Evolutionary conservation across 805 yeast species (phyloP).

Genomic region (Cyberlindnera sargentensis): DNA sequence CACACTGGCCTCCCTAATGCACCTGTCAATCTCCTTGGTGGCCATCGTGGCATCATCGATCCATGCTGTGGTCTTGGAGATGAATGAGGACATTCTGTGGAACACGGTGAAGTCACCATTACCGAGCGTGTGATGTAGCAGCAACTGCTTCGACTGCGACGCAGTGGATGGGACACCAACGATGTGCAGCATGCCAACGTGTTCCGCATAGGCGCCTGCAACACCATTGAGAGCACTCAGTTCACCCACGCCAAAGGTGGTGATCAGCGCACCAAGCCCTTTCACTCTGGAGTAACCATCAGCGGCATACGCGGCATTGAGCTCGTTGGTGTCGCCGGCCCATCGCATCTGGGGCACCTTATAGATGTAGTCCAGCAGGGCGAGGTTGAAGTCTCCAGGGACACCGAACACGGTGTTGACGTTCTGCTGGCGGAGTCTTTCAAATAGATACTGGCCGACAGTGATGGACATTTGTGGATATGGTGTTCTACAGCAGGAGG

Average conservation of each 20-base stretch:
- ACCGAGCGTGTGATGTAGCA: slow-evolving; percentile 80
- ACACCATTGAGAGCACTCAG: slow-evolving; percentile 79
- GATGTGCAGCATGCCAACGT: slow-evolving; percentile 73
- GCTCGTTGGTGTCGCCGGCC: slow-evolving; percentile 83
- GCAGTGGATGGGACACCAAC: slow-evolving; percentile 67
- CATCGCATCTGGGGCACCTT: slow-evolving; percentile 46
- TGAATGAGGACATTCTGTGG: slow-evolving; percentile 69
- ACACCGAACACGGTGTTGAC: slow-evolving; percentile 62
- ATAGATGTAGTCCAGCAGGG: slow-evolving; percentile 59
- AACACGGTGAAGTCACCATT: slow-evolving; percentile 77
- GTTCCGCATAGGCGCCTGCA: slow-evolving; percentile 78
- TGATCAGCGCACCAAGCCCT: slow-evolving; percentile 28
- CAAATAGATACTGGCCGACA: slow-evolving; percentile 38
- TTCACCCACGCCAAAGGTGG: slow-evolving; percentile 88
- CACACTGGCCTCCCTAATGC: slow-evolving; percentile 63
- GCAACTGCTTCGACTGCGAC: slow-evolving; percentile 63
- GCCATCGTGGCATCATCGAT: slow-evolving; percentile 60
- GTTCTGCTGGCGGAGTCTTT: slow-evolving; percentile 45
- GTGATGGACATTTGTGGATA: too few species aligned
- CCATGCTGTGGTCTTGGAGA: slow-evolving; percentile 59
- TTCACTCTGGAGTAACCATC: slow-evolving; percentile 74
- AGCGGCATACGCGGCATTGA: slow-evolving; percentile 85
- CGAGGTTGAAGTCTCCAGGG: slow-evolving; percentile 68
- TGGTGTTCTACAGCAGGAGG: too few species aligned
- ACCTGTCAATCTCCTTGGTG: slow-evolving; percentile 63